phyloP scores from a whole-genome alignment of 1,139 yeast species.

The Blastobotrys raffinosifermentans region DNA sequence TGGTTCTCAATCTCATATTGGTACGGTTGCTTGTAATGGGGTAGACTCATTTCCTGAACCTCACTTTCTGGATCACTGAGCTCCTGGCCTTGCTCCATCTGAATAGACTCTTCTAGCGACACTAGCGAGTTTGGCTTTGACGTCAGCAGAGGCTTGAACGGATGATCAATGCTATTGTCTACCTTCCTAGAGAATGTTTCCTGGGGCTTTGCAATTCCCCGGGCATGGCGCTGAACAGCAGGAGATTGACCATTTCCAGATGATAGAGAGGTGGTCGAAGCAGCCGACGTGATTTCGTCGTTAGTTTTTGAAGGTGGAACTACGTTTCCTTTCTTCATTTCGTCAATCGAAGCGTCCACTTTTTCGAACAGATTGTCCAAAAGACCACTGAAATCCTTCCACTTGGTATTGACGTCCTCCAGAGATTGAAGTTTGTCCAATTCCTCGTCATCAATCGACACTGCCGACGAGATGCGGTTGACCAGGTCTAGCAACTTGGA shows the following conservation, averaged over 20 bases:
- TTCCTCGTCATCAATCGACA: slow-evolving; percentile 33
- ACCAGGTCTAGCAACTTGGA: slow-evolving; percentile 45
- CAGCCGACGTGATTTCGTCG: slow-evolving; percentile 4
- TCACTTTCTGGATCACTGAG: slow-evolving; percentile 16
- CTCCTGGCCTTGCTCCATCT: slow-evolving; percentile 37
- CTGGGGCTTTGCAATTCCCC: slow-evolving; percentile 65
- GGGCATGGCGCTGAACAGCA: slow-evolving; percentile 27
- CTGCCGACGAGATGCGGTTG: slow-evolving; percentile 46
- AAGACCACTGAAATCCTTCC: slow-evolving; percentile 59
- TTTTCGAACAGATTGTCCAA: slow-evolving; percentile 72
- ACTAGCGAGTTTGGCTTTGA: slow-evolving; percentile 65
- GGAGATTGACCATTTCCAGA: slow-evolving; percentile 5
- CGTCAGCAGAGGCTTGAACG: slow-evolving; percentile 69
- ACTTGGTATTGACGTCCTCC: slow-evolving; percentile 44
- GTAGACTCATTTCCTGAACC: slow-evolving; percentile 39
- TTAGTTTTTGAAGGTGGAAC: too few species aligned
- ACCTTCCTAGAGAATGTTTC: slow-evolving; percentile 48
- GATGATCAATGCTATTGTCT: slow-evolving; percentile 62
- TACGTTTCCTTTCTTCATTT: slow-evolving; percentile 27
- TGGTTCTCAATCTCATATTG: slow-evolving; percentile 64
- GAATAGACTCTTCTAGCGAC: slow-evolving; percentile 48
- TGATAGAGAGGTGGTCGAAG: not conserved
- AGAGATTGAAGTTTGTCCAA: slow-evolving; percentile 32
- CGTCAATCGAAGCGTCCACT: slow-evolving; percentile 61
- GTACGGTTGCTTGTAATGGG: slow-evolving; percentile 79